These are phyloP conservation scores for Coniochaeta sp. DNA, from an alignment of 2,329 filamentous ascomycete genomes.

Conservation along the genomic window DNA sequence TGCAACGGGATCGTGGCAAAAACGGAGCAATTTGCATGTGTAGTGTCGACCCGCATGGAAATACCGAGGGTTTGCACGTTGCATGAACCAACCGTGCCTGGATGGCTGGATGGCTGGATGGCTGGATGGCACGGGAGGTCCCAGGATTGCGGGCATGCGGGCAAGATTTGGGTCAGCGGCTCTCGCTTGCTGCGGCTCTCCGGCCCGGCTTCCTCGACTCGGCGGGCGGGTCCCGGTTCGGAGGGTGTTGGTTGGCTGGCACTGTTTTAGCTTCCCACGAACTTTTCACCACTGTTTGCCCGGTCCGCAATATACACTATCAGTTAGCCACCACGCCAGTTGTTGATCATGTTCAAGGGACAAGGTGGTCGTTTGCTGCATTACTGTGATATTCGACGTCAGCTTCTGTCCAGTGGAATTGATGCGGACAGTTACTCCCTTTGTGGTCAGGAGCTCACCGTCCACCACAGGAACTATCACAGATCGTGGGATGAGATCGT, in stretches of 20 bases:
- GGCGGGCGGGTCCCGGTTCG: background rate
- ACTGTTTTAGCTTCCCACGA: background rate
- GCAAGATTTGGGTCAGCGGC: slow-evolving; percentile 4
- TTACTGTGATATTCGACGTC: no score
- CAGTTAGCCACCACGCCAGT: no score
- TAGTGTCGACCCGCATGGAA: background rate
- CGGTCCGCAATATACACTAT: no score
- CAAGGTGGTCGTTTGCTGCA: no score
- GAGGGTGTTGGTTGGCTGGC: background rate
- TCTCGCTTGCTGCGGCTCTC: slow-evolving; percentile 10
- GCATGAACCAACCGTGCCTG: background rate
- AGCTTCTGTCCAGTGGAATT: no score
- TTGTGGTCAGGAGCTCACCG: no score
- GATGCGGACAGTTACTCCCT: no score
- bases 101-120: no score
- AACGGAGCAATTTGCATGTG: background rate
- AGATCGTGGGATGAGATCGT: background rate
- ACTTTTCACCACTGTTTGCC: background rate
- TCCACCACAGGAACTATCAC: no score
- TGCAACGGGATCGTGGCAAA: slow-evolving; percentile 2
- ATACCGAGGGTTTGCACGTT: slow-evolving; percentile 11
- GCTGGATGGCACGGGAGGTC: background rate
- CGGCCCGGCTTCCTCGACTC: slow-evolving; percentile 13
- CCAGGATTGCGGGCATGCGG: slow-evolving; percentile 2
- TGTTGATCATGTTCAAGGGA: no score